Evolutionary conservation across 176 grass and related monocot genomes (phyloP), one percentile per base, ranked within the genome.

Genomic region (Triticum aestivum): DNA sequence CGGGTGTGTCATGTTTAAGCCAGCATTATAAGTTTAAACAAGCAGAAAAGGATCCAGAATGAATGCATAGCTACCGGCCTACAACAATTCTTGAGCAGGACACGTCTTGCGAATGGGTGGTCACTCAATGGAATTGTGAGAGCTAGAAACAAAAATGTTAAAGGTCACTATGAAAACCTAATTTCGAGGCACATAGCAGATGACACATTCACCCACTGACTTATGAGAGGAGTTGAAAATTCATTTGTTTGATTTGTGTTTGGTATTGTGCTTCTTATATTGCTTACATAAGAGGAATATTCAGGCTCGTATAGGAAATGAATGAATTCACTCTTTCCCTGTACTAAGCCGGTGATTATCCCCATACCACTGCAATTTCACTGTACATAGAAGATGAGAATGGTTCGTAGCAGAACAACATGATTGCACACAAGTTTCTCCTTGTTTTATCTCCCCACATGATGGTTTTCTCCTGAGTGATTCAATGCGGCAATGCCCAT

Each of bases 231-330:
- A 51, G 42, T 51, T 15, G 24, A 75, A 75, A 13, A 17, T 8
- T 49, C 23, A 75, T 34, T 32, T 56, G 24, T 37, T 73, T 73
- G 37, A 79, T 79, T 61, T 59, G 39, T 44, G 42, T 67, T 34
- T 74, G 45, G 8, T 74, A 17, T 80, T 23, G 15, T 14, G 11
- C 21, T 41, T 84, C 20, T 61, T 83, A 23, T 75, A 38, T 49
- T 39, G 13, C 77, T 87, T 87, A 44, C 44, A 61, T 61, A 34
- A 49, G 54, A n/a, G 62, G 62, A 69, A 37, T 75, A 29, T 86
- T 64, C 64, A 64, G 80, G 67, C 65, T 64, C 66, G 15, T 73
- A 54, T n/a, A 3, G 30, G 32, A 66, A 65, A 66, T 8, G 13
- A 67, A 69, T 11, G 8, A 67, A 69, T 27, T 71, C 20, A 71